A percentile compares a stretch with the other conserved stretches of the same genome.
Conservation (phyloP, 441 rosid genomes). For the Capsella rubella region DNA sequence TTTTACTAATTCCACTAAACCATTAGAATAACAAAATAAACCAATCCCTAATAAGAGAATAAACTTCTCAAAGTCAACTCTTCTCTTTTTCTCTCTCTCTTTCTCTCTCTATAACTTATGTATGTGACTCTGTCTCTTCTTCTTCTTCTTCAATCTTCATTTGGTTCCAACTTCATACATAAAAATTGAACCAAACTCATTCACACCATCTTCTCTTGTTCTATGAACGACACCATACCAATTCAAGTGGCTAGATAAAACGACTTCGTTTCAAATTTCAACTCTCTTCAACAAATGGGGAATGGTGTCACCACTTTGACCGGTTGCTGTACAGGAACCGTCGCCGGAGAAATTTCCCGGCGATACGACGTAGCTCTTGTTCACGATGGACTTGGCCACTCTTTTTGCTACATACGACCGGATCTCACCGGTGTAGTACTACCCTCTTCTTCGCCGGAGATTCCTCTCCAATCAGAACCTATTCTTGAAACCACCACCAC, state of each 20-base stretch:
- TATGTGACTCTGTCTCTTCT: slow-evolving; percentile 22
- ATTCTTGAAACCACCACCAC: slow-evolving; percentile 45
- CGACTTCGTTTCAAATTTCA: not conserved
- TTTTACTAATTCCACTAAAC: slow-evolving; percentile 40
- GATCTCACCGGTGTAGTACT: slow-evolving; percentile 27
- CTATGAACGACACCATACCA: not conserved
- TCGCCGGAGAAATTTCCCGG: slow-evolving; percentile 49
- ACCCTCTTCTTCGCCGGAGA: slow-evolving; percentile 47
- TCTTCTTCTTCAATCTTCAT: slow-evolving; percentile 17
- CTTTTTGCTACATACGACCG: slow-evolving; percentile 63
- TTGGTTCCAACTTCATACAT: slow-evolving; percentile 29
- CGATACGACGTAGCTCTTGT: slow-evolving; percentile 44
- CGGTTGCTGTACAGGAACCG: slow-evolving; percentile 51
- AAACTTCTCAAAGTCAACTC: slow-evolving; percentile 45
- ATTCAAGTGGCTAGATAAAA: not conserved
- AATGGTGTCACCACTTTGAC: slow-evolving; percentile 43
- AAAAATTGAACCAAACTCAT: slow-evolving; percentile 34
- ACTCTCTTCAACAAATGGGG: slow-evolving; percentile 45
- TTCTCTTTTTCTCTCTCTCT: not conserved
- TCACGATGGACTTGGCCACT: slow-evolving; percentile 53
- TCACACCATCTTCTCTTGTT: not conserved
- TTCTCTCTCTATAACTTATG: not conserved
- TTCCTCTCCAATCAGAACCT: slow-evolving; percentile 44
- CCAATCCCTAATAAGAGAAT: slow-evolving; percentile 30
- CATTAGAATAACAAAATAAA: slow-evolving; percentile 27